Base-by-base conservation (phyloP, 2,329 filamentous ascomycete species). In the Diaporthe ampelina region DNA sequence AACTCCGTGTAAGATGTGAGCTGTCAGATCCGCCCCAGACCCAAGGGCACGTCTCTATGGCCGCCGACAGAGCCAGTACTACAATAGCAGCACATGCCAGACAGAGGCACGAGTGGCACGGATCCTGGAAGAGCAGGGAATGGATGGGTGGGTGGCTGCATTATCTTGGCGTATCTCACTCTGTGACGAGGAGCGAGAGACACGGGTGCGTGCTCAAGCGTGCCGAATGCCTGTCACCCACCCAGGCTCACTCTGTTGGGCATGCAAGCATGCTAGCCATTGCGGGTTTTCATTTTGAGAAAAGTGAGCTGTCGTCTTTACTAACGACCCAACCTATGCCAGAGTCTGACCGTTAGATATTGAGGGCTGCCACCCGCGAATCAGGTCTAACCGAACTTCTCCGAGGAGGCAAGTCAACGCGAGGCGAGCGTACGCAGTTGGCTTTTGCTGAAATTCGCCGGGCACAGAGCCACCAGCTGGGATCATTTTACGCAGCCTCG, bases 171-270 rank as follows among this genome's bases (percentile, higher is more conserved):
- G 45, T 37, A 52, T 67, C 40, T 69, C 56, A 59, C 32, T 58
- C 69, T 73, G 63, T 70, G 72, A 73, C 63, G 52, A 59, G 72
- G 68, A 59, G 29, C 43, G 40, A 65, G 50, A 63, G 24, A 56
- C 17, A 72, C 70, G 50, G 58, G n/a, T 58, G 61, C 43, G 45
- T 73, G 45, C 63, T 67, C 43, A 52, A 37, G 63, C 48, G 63
- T 24, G 45, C 63, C 48, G 48, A 52, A 52, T 26, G 45, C 45
- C 63, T 67, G 45, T 37, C 63, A 26, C 37, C 45, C 15, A n/a
- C 29, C 29, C 45, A 10, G 26, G 29, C 21, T 35, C 45, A 50
- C 45, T 6, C 50, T 24, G 61, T 35, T 32, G 40, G 26, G 19
- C 26, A 48, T 65, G 40, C 43, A 19, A 19, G 19, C 26, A 48